A percentile compares a stretch with the other conserved stretches of the same genome.
phyloP scores from a whole-genome alignment of 495 filamentous ascomycete genomes.

The Penicillium maclennaniae region DNA sequence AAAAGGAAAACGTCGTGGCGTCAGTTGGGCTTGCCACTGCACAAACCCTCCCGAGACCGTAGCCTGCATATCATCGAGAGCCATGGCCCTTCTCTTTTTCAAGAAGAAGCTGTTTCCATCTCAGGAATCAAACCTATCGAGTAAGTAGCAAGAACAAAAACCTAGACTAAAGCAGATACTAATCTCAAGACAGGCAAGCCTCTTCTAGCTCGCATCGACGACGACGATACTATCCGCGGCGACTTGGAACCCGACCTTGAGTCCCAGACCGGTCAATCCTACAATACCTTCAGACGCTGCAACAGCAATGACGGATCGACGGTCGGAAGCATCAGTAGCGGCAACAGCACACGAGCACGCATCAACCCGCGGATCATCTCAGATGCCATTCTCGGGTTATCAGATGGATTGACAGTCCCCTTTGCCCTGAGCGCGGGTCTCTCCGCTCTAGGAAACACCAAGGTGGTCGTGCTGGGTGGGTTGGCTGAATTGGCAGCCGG shows the following conservation, averaged over 20 bases:
- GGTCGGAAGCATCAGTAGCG: slow-evolving; percentile 24
- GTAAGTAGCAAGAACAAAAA: slow-evolving; percentile 8
- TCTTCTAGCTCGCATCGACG: slow-evolving; percentile 30
- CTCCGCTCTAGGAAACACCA: slow-evolving; percentile 49
- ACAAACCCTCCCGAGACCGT: not conserved
- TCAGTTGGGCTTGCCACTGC: slow-evolving; percentile 8
- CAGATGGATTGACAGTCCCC: slow-evolving; percentile 55
- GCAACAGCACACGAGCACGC: slow-evolving; percentile 32
- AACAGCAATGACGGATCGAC: slow-evolving; percentile 26
- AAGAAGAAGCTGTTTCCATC: slow-evolving; percentile 41
- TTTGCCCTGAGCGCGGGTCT: slow-evolving; percentile 55
- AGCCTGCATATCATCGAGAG: not conserved
- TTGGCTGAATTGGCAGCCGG: slow-evolving; percentile 54
- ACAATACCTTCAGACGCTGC: slow-evolving; percentile 37
- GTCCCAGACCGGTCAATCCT: slow-evolving; percentile 34
- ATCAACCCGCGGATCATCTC: slow-evolving; percentile 53
- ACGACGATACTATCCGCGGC: slow-evolving; percentile 29
- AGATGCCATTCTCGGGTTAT: slow-evolving; percentile 57
- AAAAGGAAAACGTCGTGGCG: slow-evolving; percentile 4
- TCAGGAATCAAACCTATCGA: slow-evolving; percentile 14
- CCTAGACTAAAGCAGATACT: not conserved
- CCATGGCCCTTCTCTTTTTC: slow-evolving; percentile 42
- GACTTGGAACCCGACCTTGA: slow-evolving; percentile 35
- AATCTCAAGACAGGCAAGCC: slow-evolving; percentile 29
- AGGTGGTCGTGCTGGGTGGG: slow-evolving; percentile 52